A percentile compares a stretch with the other conserved stretches of the same genome.
These are phyloP conservation scores for Camellia lanceoleosa DNA, from an alignment of 148 eudicot genomes.

Conservation along the genomic window DNA sequence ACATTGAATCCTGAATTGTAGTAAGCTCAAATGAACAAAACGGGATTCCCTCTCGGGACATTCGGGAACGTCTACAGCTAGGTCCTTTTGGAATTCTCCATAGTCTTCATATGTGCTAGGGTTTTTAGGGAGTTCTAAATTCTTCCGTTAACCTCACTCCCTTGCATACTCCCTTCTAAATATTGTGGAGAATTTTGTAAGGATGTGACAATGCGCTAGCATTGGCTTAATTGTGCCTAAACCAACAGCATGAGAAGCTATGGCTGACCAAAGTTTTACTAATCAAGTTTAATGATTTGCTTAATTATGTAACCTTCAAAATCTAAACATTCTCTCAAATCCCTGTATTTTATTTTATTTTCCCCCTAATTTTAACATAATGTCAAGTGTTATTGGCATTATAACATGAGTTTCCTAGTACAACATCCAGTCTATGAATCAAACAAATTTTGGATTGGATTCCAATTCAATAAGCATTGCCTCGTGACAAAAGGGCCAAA, in stretches of 20 bases:
- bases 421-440: not conserved
- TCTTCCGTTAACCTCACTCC: too few relatives aligned
- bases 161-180: too few relatives aligned
- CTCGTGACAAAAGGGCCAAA: constrained; percentile 31
- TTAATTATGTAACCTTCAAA: not conserved
- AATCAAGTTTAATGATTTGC: not conserved
- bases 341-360: not conserved
- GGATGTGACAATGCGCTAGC: not conserved
- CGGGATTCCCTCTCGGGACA: too few relatives aligned
- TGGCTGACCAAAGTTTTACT: not conserved
- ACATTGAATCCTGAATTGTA: too few relatives aligned
- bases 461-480: not conserved
- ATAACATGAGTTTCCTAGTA: not conserved
- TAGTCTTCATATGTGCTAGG: too few relatives aligned
- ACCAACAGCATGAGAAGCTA: not conserved
- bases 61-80: too few relatives aligned
- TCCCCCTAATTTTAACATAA: not conserved
- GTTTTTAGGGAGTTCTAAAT: too few relatives aligned
- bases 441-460: not conserved
- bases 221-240: not conserved
- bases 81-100: too few relatives aligned
- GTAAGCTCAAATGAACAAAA: too few relatives aligned
- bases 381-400: not conserved
- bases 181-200: too few relatives aligned
- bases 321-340: not conserved